Percentiles rank a stretch among this genome's conserved stretches.
Conservation (phyloP, 1,284 basidiomycete genomes). For the Thelephora terrestris region DNA sequence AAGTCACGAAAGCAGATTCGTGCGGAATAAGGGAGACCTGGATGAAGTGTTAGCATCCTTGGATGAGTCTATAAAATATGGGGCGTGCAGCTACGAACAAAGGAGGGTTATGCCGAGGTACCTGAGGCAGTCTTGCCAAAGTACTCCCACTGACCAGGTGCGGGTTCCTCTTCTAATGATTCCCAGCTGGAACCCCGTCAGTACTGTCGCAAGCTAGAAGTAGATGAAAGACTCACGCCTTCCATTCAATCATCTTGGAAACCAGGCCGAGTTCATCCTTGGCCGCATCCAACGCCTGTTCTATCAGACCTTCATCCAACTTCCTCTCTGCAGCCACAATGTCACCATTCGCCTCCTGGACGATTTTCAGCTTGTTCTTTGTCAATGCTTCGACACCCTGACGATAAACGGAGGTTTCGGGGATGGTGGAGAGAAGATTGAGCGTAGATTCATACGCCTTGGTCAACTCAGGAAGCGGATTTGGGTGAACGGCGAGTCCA, state of each 20-base stretch:
- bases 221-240: constrained; percentile 62
- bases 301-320: constrained; percentile 72
- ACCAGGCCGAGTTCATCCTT: constrained; percentile 74
- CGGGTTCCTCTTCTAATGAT: constrained; percentile 72
- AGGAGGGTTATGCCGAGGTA: constrained; percentile 15
- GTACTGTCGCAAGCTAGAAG: constrained; percentile 2
- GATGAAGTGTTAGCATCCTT: no score
- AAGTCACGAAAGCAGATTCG: no score
- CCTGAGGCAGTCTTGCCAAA: constrained; percentile 46
- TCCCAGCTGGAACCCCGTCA: constrained; percentile 63
- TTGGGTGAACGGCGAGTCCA: constrained; percentile 62
- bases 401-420: constrained; percentile 78
- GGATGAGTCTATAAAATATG: background rate
- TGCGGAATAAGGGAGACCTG: no score
- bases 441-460: constrained; percentile 79
- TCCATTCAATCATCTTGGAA: constrained; percentile 88
- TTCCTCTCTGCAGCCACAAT: constrained; percentile 60
- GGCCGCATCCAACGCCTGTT: constrained; percentile 78
- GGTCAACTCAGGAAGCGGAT: constrained; percentile 72
- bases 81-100: background rate
- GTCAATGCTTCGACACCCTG: constrained; percentile 86
- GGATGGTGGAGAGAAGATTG: constrained; percentile 58
- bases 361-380: constrained; percentile 69
- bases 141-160: constrained; percentile 83
- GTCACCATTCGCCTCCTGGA: constrained; percentile 61